Percentiles rank a stretch among this genome's conserved stretches.
phyloP scores from a whole-genome alignment of 2,329 filamentous ascomycete species.

The Alternaria sp. region DNA sequence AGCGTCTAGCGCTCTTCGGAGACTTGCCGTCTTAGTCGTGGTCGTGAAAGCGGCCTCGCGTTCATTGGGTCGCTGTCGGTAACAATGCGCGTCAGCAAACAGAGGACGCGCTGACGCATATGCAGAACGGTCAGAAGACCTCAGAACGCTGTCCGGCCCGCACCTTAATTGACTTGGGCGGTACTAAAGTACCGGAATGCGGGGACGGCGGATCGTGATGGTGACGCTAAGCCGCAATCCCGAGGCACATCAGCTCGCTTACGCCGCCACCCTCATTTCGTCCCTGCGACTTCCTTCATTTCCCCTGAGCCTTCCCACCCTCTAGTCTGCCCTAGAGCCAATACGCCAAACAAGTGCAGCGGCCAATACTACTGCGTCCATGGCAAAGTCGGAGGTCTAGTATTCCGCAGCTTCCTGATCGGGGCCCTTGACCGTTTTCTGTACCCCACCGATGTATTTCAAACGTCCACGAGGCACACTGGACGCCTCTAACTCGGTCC shows the following conservation, averaged over 20 bases:
- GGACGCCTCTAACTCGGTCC: constrained; percentile 7
- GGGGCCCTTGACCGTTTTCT: constrained; percentile 6
- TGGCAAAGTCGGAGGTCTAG: neutral
- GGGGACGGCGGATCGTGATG: constrained; percentile 11
- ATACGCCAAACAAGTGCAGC: neutral
- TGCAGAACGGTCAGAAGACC: constrained; percentile 10
- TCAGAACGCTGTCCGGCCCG: constrained; percentile 12
- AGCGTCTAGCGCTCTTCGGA: constrained; percentile 5
- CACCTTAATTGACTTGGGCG: constrained; percentile 13
- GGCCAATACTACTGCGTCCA: neutral
- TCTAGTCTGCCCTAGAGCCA: constrained; percentile 3
- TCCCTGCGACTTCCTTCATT: constrained; percentile 13
- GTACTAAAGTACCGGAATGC: constrained; percentile 7
- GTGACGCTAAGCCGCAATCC: neutral
- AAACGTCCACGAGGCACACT: constrained; percentile 15
- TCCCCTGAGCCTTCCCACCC: constrained; percentile 11
- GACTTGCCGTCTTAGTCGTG: constrained; percentile 6
- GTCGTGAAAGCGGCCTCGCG: neutral
- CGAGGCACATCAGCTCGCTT: constrained; percentile 12
- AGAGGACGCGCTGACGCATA: neutral
- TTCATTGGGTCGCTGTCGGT: constrained; percentile 16
- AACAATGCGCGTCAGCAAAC: neutral
- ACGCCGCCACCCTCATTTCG: constrained; percentile 5
- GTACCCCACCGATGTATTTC: constrained; percentile 6
- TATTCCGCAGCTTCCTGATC: constrained; percentile 12